Percentiles rank a stretch among this genome's conserved stretches.
phyloP scores from a whole-genome alignment of 2,329 filamentous ascomycete species.

The Capronia coronata region DNA sequence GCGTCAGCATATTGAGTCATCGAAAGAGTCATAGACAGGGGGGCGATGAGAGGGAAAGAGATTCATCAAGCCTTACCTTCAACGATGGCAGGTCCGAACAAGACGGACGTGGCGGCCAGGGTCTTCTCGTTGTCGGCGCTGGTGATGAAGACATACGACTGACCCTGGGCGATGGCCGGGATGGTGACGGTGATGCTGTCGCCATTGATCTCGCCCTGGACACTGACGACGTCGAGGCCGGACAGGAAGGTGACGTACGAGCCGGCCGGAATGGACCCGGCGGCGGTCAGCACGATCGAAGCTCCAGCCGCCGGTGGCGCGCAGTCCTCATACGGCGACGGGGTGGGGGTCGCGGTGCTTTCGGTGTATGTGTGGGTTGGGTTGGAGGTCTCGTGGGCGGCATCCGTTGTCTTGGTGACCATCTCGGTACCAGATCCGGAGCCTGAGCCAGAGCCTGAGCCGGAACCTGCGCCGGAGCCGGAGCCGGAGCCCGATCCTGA shows the following conservation, averaged over 20 bases:
- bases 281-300: conserved; percentile 18
- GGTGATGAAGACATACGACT: conserved; percentile 20
- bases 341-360: too few relatives aligned
- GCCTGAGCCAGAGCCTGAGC: neutral
- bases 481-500: neutral
- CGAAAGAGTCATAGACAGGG: too few relatives aligned
- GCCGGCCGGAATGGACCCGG: conserved; percentile 15
- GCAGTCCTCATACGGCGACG: neutral
- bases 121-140: conserved; percentile 8
- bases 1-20: too few relatives aligned
- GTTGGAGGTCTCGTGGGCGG: too few relatives aligned
- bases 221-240: conserved; percentile 11
- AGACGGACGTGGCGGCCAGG: conserved; percentile 3
- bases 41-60: too few relatives aligned
- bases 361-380: too few relatives aligned
- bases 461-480: neutral
- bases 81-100: conserved; percentile 22
- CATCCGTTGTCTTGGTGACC: neutral
- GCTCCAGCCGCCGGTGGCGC: neutral
- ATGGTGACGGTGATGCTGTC: conserved; percentile 3
- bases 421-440: neutral
- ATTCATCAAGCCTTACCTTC: too few relatives aligned
- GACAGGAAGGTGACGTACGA: conserved; percentile 15
- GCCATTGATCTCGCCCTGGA: conserved; percentile 5
- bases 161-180: conserved; percentile 12